phyloP scores from a whole-genome alignment of 2,329 filamentous ascomycete genomes.

The Ceratocystis variospora region DNA sequence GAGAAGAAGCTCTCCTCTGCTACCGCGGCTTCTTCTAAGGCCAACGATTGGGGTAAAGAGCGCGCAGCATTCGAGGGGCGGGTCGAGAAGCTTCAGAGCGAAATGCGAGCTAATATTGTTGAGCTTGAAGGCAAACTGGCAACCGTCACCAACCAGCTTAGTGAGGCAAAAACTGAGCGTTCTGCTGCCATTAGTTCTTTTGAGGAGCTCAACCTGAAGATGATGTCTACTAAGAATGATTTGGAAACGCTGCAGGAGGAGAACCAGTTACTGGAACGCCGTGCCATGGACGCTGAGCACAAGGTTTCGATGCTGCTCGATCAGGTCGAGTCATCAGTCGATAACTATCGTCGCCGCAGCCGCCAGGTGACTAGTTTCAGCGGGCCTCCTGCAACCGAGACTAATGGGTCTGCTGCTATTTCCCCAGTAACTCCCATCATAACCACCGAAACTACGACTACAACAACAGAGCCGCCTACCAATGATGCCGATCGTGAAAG shows the following conservation, averaged over 20 bases:
- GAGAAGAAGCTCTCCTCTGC: constrained; percentile 38
- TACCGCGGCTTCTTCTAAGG: constrained; percentile 29
- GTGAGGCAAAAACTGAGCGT: constrained; percentile 51
- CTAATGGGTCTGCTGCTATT: constrained; percentile 30
- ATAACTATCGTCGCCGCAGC: constrained; percentile 76
- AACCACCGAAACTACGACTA: constrained; percentile 11
- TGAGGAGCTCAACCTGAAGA: constrained; percentile 41
- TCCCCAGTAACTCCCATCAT: constrained; percentile 15
- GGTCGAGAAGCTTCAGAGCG: constrained; percentile 54
- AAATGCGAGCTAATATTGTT: constrained; percentile 50
- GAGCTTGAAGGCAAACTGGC: constrained; percentile 60
- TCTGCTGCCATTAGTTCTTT: constrained; percentile 46
- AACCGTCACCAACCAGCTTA: constrained; percentile 55
- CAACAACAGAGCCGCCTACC: constrained; percentile 10
- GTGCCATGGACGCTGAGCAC: constrained; percentile 78
- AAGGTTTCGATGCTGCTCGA: constrained; percentile 88
- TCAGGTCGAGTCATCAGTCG: constrained; percentile 85
- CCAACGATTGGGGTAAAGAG: constrained; percentile 61
- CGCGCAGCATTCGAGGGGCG: constrained; percentile 52
- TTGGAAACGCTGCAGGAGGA: constrained; percentile 73
- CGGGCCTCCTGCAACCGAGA: constrained; percentile 14
- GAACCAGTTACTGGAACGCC: constrained; percentile 65
- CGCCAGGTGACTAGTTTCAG: constrained; percentile 37
- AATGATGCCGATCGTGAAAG: constrained; percentile 44
- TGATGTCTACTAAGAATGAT: constrained; percentile 49